Evolutionary conservation across 352 stramenopile genomes (phyloP), one percentile per base, ranked within the genome.

Genomic region (Globisporangium mamillatum): DNA sequence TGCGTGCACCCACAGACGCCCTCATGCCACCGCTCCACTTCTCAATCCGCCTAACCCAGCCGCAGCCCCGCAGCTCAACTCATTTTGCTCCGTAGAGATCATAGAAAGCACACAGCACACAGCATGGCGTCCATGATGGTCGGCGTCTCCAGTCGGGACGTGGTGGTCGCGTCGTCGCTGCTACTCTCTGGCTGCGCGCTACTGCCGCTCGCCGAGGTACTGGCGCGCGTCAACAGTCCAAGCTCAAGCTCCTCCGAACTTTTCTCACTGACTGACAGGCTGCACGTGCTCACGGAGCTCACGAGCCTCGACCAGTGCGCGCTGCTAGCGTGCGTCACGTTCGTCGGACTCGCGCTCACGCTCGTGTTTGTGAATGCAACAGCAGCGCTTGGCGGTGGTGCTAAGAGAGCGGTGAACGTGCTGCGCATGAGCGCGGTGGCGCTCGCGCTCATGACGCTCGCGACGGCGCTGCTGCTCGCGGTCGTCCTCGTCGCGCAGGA

Each of bases 121-220:
- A 50, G n/a, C 56, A 62, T 62, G 56, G 32, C 32, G 32, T 62
- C 56, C 32, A 25, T 38, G 10, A 25, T 38, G 10, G 29, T 62
- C 56, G n/a, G 56, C 32, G 32, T 62, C 18, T 62, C 56, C 56
- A 62, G 56, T 50, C 56, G 56, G 9, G 56, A 62, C 56, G 36
- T 62, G 20, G 60, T 58, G 12, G 34, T 74, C 56, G 56, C 56
- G 29, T 62, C 56, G 9, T 36, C 56, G 10, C n/a, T 62, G 5
- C 62, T 74, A 44, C 50, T 83, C 12, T 60, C 52, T 2, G 70
- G 69, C 14, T 70, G 75, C 3, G 77, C 70, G 4, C 61, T 77
- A 10, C 66, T 84, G 3, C 75, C 77, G 38, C 66, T 76, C 16
- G 57, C 77, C 14, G 77, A 84, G 50, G 44, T 82, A 29, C 16